Percentiles rank a stretch among this genome's conserved stretches.
Conservation (phyloP, 148 eudicot species). For the Silene conica region DNA sequence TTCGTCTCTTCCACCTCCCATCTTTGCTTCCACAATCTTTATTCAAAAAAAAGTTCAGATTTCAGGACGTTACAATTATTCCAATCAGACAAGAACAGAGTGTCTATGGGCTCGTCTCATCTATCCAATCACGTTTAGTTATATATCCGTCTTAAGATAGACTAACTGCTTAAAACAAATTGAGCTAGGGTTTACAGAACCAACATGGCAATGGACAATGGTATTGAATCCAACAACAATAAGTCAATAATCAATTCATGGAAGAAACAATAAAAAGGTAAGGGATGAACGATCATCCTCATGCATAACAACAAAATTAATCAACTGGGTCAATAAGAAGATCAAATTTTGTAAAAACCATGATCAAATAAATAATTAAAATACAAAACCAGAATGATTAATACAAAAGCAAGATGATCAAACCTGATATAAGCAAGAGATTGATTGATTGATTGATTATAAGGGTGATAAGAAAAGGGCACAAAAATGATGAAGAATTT, state of each 20-base stretch:
- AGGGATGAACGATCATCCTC: too few species aligned
- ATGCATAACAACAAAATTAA: neutral
- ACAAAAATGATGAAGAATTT: neutral
- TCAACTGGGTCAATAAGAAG: neutral
- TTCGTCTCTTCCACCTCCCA: slow-evolving; percentile 68
- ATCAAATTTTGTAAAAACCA: neutral
- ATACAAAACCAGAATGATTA: neutral
- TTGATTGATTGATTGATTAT: neutral
- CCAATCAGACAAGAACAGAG: too few species aligned
- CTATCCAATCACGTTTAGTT: too few species aligned
- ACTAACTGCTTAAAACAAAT: too few species aligned
- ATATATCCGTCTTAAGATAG: too few species aligned
- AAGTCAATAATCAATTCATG: too few species aligned
- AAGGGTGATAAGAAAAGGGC: neutral
- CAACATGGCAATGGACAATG: too few species aligned
- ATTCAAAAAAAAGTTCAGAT: slow-evolving; percentile 10
- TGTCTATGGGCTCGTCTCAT: too few species aligned
- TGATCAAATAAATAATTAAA: neutral
- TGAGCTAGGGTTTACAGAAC: too few species aligned
- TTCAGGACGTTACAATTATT: neutral
- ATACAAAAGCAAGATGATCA: neutral
- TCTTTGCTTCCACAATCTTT: slow-evolving; percentile 28
- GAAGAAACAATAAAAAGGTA: too few species aligned
- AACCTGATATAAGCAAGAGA: neutral
- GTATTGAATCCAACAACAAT: too few species aligned